Evolutionary conservation across 495 filamentous ascomycete species (phyloP), one percentile per base, ranked within the genome.

Genomic region (Penicillium desertorum): DNA sequence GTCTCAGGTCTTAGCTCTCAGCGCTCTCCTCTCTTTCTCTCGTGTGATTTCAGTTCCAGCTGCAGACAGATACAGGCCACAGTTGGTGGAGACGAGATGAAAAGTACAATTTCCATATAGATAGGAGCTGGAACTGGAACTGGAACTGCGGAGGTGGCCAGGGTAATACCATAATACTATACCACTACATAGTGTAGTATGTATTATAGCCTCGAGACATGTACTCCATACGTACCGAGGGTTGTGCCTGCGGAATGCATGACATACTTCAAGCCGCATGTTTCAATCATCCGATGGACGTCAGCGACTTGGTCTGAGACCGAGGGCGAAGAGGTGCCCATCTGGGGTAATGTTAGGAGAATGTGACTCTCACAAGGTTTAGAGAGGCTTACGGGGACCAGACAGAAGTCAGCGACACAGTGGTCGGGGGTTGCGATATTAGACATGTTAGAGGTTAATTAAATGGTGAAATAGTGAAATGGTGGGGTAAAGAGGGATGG

Each of bases 191-290:
- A 32, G 8, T 32, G 9, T 36, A 37, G 36, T 39, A 39, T 4
- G 30, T 39, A 39, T 39, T 39, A 39, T 16, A 39, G 16, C 36
- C 2, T 17, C 36, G 2, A 39, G 36, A 17, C 36, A 37, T 36
- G 12, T 36, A 37, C 7, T 39, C 16, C 16, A 39, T 22, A 81
- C 84, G 44, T 75, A 96, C 92, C 92, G 37, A 98, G 82, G 0
- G 93, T 96, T 0, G 92, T 97, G 17, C 93, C 93, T 6, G 89
- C 89, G 3, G 89, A 91, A 68, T 96, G 93, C 91, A 98, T 93
- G 48, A 81, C 83, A 66, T 91, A 93, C 45, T 81, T 85, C 61
- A 98, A 64, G 8, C 89, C 90, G 56, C 86, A 91, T 50, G 80
- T 82, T 65, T 87, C 83, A 62, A 98, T 81, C 17, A 98, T 78